Base-by-base conservation (phyloP, 2,329 filamentous ascomycete species). In the Penicillium sp. region DNA sequence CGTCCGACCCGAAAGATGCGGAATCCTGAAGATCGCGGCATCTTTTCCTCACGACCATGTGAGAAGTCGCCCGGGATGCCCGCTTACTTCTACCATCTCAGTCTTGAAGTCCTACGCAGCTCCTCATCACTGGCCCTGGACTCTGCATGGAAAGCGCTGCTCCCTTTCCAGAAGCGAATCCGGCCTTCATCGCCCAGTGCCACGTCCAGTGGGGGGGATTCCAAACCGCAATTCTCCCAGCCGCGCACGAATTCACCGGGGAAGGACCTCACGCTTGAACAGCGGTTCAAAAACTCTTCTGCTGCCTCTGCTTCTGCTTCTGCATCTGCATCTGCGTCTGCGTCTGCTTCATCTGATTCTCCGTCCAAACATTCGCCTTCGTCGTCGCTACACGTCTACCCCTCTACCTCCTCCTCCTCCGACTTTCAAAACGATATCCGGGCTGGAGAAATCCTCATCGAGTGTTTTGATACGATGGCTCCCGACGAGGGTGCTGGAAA, bases 391-490 rank as follows among this genome's bases (percentile, higher is more conserved):
- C 34, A 0, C 43, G 22, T 51, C 17, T 34, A 38, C 58, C 41
- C 45, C 52, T 54, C 61, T 55, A 50, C 61, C 43, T 54, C 47
- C 42, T 55, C 42, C 70, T 60, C 48, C 39, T 67, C 63, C 35
- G 52, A 63, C 42, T 59, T 72, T 34, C 56, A 70, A 45, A 60
- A 76, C 56, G 94, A 98, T 75, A 94, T 91, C 88, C 84, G 95
- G 55, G 92, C 96, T 73, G 90, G 89, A 47, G 82, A 81, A n/a
- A 84, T 98, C 54, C 85, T 84, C 55, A 86, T 97, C 43, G 88
- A 94, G 74, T 91, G 90, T 70, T 87, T 96, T 74, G 90, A 96
- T 75, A 88, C 93, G 82, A 80, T 81, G 49, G 64, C 72, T 3
- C 69, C 69, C 59, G 67, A 64, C 10, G 64, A 66, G 34, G 71